Evolutionary conservation across 2,329 filamentous ascomycete genomes (phyloP), one percentile per base, ranked within the genome.

Genomic region (Aspergillus spinulosporus): DNA sequence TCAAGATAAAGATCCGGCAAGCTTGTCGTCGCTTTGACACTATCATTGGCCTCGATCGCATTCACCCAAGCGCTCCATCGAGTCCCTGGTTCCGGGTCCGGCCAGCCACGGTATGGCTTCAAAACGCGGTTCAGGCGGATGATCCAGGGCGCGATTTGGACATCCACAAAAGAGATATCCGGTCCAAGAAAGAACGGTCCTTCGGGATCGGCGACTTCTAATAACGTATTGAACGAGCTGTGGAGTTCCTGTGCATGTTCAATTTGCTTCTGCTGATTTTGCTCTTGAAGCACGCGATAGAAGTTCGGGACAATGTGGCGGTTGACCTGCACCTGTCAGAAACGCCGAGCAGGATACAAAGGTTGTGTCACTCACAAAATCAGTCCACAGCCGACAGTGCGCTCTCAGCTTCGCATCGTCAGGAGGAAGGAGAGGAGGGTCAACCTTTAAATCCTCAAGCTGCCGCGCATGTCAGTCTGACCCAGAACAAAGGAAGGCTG

Each of bases 131-230:
- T 78, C 58, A 92, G 75, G 1, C 89, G 81, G 14, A 92, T 68
- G 11, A 90, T 81, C 80, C 90, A 92, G 0, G 89, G 89, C 1
- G 88, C 88, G 44, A 91, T 81, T 66, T 91, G 86, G 12, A 91
- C 80, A 62, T 92, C 88, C 0, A 92, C 89, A 54, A 90, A 86
- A 0, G 78, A 80, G 54, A 87, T 76, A 1, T 78, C 64, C 0
- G 70, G 62, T 5, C 84, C 84, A 62, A 81, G 79, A 68, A 92
- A 92, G 70, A 88, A 91, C 0, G 89, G 89, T 0, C 89, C 89
- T 51, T 80, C 67, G 15, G 74, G 60, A 66, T 86, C 74, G 0
- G 84, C 83, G 0, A 82, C 84, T 31, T 81, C 77, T 45, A 86
- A 80, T 0, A 86, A 71, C 55, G 81, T 86, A 64, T 78, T 75